phyloP scores from a whole-genome alignment of 495 filamentous ascomycete species.

The Durotheca rogersii region DNA sequence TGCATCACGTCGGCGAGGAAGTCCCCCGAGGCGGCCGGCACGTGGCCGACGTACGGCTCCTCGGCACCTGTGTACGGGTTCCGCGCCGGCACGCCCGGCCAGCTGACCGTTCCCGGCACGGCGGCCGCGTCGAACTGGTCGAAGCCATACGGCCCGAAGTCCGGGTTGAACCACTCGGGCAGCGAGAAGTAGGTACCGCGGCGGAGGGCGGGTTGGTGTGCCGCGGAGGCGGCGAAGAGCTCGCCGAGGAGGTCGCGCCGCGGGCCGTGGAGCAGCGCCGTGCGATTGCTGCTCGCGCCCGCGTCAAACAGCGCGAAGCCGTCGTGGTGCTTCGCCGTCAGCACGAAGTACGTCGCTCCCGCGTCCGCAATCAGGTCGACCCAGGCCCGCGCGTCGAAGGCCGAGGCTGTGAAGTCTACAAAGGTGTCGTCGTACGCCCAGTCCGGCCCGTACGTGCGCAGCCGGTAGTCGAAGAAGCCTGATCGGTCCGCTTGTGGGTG shows the following conservation, averaged over 20 bases:
- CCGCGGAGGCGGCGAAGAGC: conserved; percentile 52
- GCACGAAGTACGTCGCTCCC: conserved; percentile 58
- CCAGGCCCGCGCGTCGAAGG: conserved; percentile 55
- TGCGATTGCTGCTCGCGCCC: conserved; percentile 43
- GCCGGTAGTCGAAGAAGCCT: conserved; percentile 51
- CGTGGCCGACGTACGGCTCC: conserved; percentile 52
- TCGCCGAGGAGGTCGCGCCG: conserved; percentile 49
- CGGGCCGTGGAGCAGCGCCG: conserved; percentile 47
- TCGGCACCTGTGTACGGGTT: conserved; percentile 52
- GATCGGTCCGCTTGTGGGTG: conserved; percentile 32
- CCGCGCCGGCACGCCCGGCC: conserved; percentile 40
- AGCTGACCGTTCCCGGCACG: conserved; percentile 18
- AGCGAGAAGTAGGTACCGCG: conserved; percentile 56
- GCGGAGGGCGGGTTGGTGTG: conserved; percentile 51
- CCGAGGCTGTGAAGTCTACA: conserved; percentile 51
- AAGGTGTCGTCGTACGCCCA: conserved; percentile 59
- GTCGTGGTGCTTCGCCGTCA: conserved; percentile 55
- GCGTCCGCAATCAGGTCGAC: conserved; percentile 57
- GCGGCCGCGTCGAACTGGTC: conserved; percentile 7
- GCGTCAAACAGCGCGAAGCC: conserved; percentile 56
- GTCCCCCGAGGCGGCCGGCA: conserved; percentile 36
- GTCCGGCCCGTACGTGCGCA: conserved; percentile 50
- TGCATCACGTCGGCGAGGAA: conserved; percentile 52
- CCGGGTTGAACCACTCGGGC: conserved; percentile 59
- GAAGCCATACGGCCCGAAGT: conserved; percentile 48